Conservation (phyloP, 139 green algal species). For the Choricystis sp. region DNA sequence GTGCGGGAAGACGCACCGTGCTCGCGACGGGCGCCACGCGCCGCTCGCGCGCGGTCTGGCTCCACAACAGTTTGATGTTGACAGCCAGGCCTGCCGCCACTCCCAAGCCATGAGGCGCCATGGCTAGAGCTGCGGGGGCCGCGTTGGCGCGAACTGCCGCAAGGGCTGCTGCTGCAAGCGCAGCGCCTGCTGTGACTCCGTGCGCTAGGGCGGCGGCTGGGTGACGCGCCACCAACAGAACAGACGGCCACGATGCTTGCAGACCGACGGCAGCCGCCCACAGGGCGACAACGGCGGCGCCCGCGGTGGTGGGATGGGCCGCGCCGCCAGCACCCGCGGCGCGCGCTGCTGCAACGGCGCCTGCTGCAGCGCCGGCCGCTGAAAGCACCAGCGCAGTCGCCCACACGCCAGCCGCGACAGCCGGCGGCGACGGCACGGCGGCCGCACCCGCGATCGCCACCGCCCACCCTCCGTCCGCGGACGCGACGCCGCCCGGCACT, state of each 20-base stretch:
- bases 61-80: not conserved
- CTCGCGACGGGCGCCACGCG: not conserved
- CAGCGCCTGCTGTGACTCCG: too few species aligned
- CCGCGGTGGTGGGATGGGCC: too few species aligned
- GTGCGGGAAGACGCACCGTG: too few species aligned
- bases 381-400: not conserved
- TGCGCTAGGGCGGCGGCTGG: not conserved
- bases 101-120: not conserved
- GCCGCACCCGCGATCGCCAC: not conserved
- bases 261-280: not conserved
- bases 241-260: not conserved
- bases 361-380: too few species aligned
- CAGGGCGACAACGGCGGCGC: not conserved
- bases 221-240: not conserved
- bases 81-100: not conserved
- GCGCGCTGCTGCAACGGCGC: too few species aligned
- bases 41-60: too few species aligned
- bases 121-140: not conserved
- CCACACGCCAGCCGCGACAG: too few species aligned
- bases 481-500: not conserved
- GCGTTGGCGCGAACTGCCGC: not conserved
- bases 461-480: not conserved
- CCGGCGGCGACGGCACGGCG: not conserved
- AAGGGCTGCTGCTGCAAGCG: too few species aligned
- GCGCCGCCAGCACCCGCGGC: too few species aligned